Evolutionary conservation across 176 grass and related monocot genomes (phyloP).

Genomic region (Phragmites australis): DNA sequence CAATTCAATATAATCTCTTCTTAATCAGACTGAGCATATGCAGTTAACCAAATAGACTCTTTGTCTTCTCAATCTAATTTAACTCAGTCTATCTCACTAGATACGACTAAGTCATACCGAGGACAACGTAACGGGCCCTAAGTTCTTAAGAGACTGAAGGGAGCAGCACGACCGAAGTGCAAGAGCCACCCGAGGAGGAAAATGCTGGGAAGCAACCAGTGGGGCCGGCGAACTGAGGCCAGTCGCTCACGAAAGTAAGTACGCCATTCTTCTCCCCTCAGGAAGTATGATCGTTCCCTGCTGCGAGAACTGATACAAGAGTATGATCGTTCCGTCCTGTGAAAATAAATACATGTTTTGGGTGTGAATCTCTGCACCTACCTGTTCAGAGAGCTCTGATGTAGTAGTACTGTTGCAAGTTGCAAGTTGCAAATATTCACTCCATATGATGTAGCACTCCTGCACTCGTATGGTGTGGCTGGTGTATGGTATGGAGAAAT

Average conservation of each 20-base stretch:
- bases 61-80: too few relatives aligned
- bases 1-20: too few relatives aligned
- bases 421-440: neutral
- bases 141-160: conserved; percentile 41
- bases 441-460: neutral
- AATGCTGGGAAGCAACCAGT: neutral
- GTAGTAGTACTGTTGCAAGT: neutral
- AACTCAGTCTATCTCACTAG: too few relatives aligned
- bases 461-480: neutral
- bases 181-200: conserved; percentile 17
- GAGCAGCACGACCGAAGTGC: conserved; percentile 10
- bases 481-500: neutral
- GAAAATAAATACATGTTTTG: neutral
- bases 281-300: neutral
- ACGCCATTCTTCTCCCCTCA: neutral
- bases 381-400: neutral
- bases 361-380: neutral
- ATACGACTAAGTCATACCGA: too few relatives aligned
- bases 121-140: too few relatives aligned
- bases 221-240: conserved; percentile 15
- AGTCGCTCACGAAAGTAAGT: neutral
- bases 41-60: too few relatives aligned
- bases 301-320: neutral
- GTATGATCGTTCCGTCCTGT: neutral
- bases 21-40: too few relatives aligned